These are phyloP conservation scores for Filobasidium wieringae DNA, from an alignment of 768 basidiomycete species.

Conservation along the genomic window DNA sequence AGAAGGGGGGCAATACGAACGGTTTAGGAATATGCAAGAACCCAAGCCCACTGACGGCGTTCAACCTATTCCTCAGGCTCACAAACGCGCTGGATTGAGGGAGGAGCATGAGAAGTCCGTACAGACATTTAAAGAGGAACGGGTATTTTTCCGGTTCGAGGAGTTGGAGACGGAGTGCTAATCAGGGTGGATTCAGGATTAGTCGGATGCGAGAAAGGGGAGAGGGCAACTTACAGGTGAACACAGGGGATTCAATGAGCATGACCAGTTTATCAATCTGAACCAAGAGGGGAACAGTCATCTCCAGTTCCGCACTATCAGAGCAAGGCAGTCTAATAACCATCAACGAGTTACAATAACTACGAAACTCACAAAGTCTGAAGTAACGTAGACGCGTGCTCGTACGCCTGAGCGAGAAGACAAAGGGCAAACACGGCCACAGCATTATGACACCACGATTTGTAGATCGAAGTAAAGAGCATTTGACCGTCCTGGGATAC, in stretches of 20 bases:
- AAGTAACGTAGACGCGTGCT: conserved; percentile 91
- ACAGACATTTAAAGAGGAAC: conserved; percentile 91
- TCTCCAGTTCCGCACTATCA: conserved; percentile 81
- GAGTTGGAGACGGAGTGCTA: conserved; percentile 65
- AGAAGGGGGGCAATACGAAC: conserved; percentile 45
- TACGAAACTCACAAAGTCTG: conserved; percentile 67
- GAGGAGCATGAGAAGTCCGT: conserved; percentile 89
- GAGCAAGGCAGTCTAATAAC: background rate
- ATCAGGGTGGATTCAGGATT: background rate
- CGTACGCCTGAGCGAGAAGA: conserved; percentile 92
- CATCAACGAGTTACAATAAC: background rate
- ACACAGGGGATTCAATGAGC: conserved; percentile 93
- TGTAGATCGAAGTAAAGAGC: conserved; percentile 81
- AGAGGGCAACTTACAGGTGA: conserved; percentile 60
- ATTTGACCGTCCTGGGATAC: conserved; percentile 98
- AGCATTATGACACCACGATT: conserved; percentile 98
- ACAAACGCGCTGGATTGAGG: conserved; percentile 96
- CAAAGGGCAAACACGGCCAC: conserved; percentile 94
- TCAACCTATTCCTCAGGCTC: conserved; percentile 82
- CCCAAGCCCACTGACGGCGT: conserved; percentile 87
- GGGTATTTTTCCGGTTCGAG: conserved; percentile 95
- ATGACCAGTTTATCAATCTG: conserved; percentile 97
- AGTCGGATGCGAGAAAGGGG: background rate
- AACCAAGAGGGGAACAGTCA: conserved; percentile 85
- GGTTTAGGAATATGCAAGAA: conserved; percentile 82